Conservation (phyloP, 768 basidiomycete species). For the Kwoniella europaea region DNA sequence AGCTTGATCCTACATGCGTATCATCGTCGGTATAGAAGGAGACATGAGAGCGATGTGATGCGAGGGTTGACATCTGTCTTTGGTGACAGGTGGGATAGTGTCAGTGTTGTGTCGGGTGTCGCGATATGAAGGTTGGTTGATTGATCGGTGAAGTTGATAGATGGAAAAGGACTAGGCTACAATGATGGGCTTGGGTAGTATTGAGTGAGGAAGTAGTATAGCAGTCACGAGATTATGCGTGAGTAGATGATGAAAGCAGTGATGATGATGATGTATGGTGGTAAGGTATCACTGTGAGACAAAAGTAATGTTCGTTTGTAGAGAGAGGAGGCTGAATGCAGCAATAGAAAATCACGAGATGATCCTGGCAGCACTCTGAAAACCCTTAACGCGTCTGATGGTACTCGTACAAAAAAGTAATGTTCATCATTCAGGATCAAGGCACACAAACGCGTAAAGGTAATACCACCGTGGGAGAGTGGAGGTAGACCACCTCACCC, state of each 20-base stretch:
- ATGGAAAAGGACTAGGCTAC: background rate
- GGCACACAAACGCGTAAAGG: conserved; percentile 8
- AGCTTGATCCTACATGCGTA: conserved; percentile 15
- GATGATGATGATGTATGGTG: background rate
- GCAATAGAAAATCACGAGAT: no score
- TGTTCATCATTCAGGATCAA: conserved; percentile 6
- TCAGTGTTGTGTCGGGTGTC: no score
- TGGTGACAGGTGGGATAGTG: background rate
- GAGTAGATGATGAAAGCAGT: background rate
- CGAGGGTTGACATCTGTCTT: conserved; percentile 19
- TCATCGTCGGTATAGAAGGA: conserved; percentile 18
- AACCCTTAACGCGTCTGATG: conserved; percentile 16
- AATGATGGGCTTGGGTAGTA: background rate
- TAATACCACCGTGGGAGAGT: conserved; percentile 9
- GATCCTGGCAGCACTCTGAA: background rate
- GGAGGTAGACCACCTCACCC: conserved; percentile 23
- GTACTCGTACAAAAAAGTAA: background rate
- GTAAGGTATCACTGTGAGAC: background rate
- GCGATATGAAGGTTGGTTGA: conserved; percentile 4
- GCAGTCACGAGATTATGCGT: background rate
- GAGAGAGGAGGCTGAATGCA: no score
- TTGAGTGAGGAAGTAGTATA: background rate
- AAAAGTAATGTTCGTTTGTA: background rate
- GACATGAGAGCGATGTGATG: conserved; percentile 16
- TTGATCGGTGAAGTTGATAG: background rate